Evolutionary conservation across 1,284 basidiomycete genomes (phyloP).

Genomic region (Trametes hirsuta): DNA sequence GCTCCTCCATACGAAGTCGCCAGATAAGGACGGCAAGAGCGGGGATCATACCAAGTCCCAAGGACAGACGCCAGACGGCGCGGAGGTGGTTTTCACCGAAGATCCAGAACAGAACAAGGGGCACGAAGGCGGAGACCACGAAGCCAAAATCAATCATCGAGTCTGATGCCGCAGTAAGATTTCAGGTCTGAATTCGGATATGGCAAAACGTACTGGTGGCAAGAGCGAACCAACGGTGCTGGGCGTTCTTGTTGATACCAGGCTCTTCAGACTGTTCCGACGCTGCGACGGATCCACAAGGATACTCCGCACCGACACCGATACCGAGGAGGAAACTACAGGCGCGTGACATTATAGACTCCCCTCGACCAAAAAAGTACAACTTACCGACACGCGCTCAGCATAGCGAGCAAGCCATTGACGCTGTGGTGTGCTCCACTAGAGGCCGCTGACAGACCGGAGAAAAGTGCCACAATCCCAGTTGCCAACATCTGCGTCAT

Average conservation of each 20-base stretch:
- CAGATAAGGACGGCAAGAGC: conserved; percentile 84
- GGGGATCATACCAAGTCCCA: conserved; percentile 88
- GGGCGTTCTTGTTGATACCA: conserved; percentile 75
- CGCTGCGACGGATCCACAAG: conserved; percentile 89
- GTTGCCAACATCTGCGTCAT: conserved; percentile 69
- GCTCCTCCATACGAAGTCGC: conserved; percentile 86
- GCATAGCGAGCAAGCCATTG: conserved; percentile 74
- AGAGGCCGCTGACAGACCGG: conserved; percentile 81
- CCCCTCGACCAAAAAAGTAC: neutral
- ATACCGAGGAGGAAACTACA: conserved; percentile 80
- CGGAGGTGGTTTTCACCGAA: conserved; percentile 82
- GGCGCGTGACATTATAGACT: neutral
- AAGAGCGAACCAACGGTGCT: conserved; percentile 86
- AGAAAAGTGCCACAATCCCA: conserved; percentile 80
- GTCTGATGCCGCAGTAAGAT: conserved; percentile 45
- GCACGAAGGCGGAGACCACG: conserved; percentile 82
- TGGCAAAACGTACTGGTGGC: conserved; percentile 67
- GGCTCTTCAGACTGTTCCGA: conserved; percentile 89
- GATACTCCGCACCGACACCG: conserved; percentile 89
- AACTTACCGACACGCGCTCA: conserved; percentile 76
- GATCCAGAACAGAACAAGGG: conserved; percentile 87
- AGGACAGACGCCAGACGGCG: conserved; percentile 86
- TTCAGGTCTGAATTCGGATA: neutral
- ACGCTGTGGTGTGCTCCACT: conserved; percentile 77
- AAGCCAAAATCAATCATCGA: conserved; percentile 91